phyloP scores from a whole-genome alignment of 2,329 filamentous ascomycete species.

The Botrytis aclada region DNA sequence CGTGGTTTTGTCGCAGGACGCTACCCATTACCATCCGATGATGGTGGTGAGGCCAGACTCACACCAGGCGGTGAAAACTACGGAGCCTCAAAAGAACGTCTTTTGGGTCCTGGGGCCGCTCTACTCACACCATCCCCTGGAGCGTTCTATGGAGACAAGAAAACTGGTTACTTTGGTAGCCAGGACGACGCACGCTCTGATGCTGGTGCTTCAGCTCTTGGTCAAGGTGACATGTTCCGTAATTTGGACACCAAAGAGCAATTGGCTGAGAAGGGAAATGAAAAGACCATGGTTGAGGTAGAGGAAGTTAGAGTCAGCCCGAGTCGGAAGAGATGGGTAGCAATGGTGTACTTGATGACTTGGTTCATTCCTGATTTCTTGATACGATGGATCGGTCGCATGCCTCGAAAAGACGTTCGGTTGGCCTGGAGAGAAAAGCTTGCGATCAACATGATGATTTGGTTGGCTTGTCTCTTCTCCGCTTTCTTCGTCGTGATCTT shows the following conservation, averaged over 20 bases:
- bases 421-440: constrained; percentile 96
- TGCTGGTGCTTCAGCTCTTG: constrained; percentile 85
- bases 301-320: constrained; percentile 76
- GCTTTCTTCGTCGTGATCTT: constrained; percentile 91
- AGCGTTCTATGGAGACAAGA: constrained; percentile 69
- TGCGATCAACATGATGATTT: constrained; percentile 97
- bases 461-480: constrained; percentile 74
- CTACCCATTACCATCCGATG: constrained; percentile 54
- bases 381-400: constrained; percentile 73
- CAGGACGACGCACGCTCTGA: constrained; percentile 82
- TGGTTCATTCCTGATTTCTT: constrained; percentile 84
- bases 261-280: constrained; percentile 92
- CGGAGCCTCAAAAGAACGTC: constrained; percentile 59
- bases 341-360: constrained; percentile 77
- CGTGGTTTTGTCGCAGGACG: constrained; percentile 51
- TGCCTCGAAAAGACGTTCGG: constrained; percentile 88
- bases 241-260: constrained; percentile 91
- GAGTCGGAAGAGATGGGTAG: constrained; percentile 87
- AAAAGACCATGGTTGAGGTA: constrained; percentile 85
- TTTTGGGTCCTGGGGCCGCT: constrained; percentile 46
- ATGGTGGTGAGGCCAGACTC: constrained; percentile 61
- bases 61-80: constrained; percentile 58
- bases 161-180: constrained; percentile 74
- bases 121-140: constrained; percentile 53
- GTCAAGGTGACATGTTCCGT: constrained; percentile 95